Percentiles rank a stretch among this genome's conserved stretches.
Evolutionary conservation across 176 grass and related monocot species (phyloP).

Genomic region (Oryza officinalis): DNA sequence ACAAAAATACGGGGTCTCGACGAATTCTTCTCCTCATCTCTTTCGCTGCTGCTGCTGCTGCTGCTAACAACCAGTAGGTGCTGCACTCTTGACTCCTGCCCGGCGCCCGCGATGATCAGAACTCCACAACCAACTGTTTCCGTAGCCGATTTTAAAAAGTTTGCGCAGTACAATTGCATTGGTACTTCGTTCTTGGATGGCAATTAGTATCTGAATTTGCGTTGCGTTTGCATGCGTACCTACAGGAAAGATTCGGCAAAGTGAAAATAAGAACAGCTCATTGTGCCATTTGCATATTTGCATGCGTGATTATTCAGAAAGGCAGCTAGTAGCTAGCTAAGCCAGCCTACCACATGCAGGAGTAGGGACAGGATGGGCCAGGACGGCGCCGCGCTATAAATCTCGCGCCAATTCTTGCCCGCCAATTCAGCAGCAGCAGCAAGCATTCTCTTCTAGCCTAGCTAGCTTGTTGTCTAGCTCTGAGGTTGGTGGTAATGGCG

Average conservation of each 20-base stretch:
- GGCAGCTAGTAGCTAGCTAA: background rate
- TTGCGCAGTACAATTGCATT: background rate
- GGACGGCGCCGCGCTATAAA: constrained; percentile 43
- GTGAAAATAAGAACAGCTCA: constrained; percentile 26
- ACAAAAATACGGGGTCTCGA: background rate
- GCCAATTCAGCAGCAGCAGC: constrained; percentile 45
- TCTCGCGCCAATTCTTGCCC: background rate
- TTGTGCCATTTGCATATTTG: background rate
- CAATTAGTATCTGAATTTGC: background rate
- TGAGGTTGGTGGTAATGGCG: constrained; percentile 21
- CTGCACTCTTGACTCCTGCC: background rate
- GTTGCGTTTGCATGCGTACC: constrained; percentile 5
- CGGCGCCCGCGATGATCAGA: constrained; percentile 14
- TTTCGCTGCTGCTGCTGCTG: background rate
- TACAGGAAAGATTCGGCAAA: constrained; percentile 33
- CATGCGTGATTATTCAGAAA: background rate
- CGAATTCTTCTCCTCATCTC: background rate
- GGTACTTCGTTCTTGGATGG: background rate
- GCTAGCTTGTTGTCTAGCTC: background rate
- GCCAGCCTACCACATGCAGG: constrained; percentile 38
- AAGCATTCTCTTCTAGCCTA: background rate
- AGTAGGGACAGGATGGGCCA: background rate
- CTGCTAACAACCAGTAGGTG: constrained; percentile 34
- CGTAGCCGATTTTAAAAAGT: constrained; percentile 26
- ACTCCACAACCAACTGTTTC: constrained; percentile 16